Percentiles rank a stretch among this genome's conserved stretches.
Conservation (phyloP, 2,329 filamentous ascomycete genomes). For the Teratosphaeriaceae sp. region DNA sequence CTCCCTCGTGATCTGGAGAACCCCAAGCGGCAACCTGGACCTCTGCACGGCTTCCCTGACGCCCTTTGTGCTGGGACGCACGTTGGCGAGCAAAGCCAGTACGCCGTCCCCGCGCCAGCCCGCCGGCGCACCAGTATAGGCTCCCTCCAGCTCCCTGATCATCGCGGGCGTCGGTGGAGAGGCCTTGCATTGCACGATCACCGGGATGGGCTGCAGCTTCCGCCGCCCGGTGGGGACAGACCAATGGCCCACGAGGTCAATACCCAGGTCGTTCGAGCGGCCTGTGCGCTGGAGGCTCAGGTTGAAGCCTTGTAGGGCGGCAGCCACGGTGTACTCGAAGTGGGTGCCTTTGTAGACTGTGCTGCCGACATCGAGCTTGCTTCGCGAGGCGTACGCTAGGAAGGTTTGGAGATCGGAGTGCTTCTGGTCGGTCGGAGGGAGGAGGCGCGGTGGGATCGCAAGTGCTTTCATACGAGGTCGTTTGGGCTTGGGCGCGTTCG, state of each 20-base stretch:
- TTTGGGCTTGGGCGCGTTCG: too few relatives aligned
- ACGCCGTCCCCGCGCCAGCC: conserved; percentile 63
- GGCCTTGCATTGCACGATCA: conserved; percentile 63
- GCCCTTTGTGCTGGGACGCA: conserved; percentile 67
- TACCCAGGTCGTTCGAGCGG: conserved; percentile 60
- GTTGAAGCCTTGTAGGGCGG: conserved; percentile 51
- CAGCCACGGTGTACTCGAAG: conserved; percentile 66
- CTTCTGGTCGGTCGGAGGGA: conserved; percentile 22
- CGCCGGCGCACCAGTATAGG: conserved; percentile 64
- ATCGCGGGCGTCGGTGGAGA: conserved; percentile 49
- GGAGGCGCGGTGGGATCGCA: conserved; percentile 22
- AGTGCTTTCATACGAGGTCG: not conserved
- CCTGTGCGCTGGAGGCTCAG: conserved; percentile 62
- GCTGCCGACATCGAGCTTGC: conserved; percentile 48
- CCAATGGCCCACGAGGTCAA: conserved; percentile 71
- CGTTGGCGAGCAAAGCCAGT: conserved; percentile 64
- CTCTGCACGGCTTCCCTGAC: conserved; percentile 64
- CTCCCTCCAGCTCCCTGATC: conserved; percentile 72
- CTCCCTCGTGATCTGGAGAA: conserved; percentile 51
- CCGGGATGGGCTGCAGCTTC: conserved; percentile 25
- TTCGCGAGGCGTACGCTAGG: conserved; percentile 54
- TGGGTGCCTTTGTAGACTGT: conserved; percentile 65
- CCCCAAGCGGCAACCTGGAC: conserved; percentile 66
- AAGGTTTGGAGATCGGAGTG: conserved; percentile 63
- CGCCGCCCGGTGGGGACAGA: conserved; percentile 32